Evolutionary conservation across 1,284 basidiomycete genomes (phyloP).

Genomic region (Sporisorium scitamineum): DNA sequence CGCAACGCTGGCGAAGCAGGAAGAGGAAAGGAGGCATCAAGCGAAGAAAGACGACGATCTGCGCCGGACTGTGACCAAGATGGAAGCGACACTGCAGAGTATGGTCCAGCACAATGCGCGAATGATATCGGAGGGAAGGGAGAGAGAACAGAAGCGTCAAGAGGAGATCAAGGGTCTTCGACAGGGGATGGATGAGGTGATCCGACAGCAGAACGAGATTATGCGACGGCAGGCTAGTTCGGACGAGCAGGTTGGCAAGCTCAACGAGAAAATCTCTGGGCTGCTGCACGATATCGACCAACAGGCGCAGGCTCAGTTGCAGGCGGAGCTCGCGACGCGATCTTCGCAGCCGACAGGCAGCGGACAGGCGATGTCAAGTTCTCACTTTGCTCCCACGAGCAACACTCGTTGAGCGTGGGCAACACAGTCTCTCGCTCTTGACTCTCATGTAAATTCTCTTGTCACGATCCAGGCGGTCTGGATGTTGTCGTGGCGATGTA

Average conservation of each 20-base stretch:
- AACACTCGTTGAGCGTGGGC: constrained; percentile 4
- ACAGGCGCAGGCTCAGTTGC: constrained; percentile 25
- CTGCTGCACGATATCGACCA: constrained; percentile 34
- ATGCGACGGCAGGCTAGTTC: background rate
- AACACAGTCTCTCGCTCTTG: background rate
- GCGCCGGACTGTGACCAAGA: constrained; percentile 2
- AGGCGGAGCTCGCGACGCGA: constrained; percentile 11
- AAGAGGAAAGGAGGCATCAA: background rate
- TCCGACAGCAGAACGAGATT: constrained; percentile 6
- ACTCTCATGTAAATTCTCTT: background rate
- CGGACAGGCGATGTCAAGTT: background rate
- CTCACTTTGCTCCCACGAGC: constrained; percentile 17
- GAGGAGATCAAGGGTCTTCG: background rate
- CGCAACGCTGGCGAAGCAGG: constrained; percentile 7
- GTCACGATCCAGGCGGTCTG: background rate
- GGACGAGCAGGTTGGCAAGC: background rate
- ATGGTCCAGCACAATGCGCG: background rate
- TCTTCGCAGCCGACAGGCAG: constrained; percentile 1
- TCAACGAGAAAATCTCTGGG: constrained; percentile 13
- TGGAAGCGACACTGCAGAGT: constrained; percentile 5
- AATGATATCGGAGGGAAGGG: background rate
- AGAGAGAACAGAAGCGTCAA: background rate
- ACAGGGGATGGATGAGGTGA: constrained; percentile 3
- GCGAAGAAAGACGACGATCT: constrained; percentile 1
- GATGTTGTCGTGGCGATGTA: background rate